phyloP scores from a whole-genome alignment of 2,329 filamentous ascomycete species.

The Tricladium varicosporioides region DNA sequence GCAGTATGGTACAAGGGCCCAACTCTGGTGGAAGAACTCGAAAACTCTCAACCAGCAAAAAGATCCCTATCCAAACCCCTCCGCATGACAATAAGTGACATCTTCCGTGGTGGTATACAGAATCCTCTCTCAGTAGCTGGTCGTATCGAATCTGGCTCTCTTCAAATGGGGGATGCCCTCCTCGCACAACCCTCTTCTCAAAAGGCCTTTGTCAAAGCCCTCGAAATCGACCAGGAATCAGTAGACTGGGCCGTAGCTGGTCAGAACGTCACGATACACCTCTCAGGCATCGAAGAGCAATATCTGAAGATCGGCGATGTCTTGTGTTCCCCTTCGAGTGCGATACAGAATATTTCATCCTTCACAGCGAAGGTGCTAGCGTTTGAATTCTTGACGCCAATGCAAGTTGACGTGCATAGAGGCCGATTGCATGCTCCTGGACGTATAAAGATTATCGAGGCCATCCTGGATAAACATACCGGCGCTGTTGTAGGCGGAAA shows the following conservation, averaged over 20 bases:
- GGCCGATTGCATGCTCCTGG: constrained; percentile 80
- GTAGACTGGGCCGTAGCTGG: constrained; percentile 91
- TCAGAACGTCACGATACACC: constrained; percentile 81
- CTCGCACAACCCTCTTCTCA: constrained; percentile 79
- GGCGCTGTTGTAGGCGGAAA: constrained; percentile 63
- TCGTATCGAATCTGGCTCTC: constrained; percentile 76
- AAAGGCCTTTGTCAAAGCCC: constrained; percentile 74
- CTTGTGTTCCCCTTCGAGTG: constrained; percentile 66
- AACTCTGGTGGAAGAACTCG: constrained; percentile 80
- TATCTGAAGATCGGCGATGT: constrained; percentile 85
- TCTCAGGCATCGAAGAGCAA: constrained; percentile 79
- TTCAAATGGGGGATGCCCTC: constrained; percentile 82
- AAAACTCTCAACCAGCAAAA: constrained; percentile 71
- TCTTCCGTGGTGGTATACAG: constrained; percentile 76
- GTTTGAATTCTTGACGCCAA: constrained; percentile 86
- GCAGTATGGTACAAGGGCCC: constrained; percentile 77
- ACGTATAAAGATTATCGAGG: constrained; percentile 68
- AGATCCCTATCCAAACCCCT: constrained; percentile 76
- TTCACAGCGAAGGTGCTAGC: constrained; percentile 85
- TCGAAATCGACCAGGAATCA: constrained; percentile 71
- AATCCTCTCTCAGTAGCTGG: constrained; percentile 85
- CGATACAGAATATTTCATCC: constrained; percentile 67
- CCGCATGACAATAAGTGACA: constrained; percentile 82
- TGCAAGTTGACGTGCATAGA: constrained; percentile 84
- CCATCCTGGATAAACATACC: constrained; percentile 73